Evolutionary conservation across 805 yeast genomes (phyloP).

Genomic region (Limtongia smithiae): DNA sequence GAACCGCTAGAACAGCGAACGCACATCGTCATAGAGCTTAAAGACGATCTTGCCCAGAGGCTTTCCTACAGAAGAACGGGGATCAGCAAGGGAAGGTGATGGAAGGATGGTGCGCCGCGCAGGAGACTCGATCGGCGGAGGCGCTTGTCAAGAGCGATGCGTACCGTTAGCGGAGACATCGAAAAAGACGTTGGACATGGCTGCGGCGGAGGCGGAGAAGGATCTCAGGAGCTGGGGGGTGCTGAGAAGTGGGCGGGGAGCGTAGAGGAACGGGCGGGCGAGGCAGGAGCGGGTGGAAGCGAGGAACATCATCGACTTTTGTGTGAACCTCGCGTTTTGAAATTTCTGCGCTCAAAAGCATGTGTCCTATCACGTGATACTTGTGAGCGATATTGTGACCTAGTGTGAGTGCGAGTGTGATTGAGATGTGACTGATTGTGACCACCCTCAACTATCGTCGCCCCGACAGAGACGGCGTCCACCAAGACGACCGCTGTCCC

Average conservation of each 20-base stretch:
- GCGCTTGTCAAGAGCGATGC: slow-evolving; percentile 22
- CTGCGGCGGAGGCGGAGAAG: slow-evolving; percentile 14
- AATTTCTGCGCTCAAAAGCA: too few relatives aligned
- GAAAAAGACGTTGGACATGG: slow-evolving; percentile 72
- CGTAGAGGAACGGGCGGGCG: background rate
- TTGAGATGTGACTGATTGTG: too few relatives aligned
- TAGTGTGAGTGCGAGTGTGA: too few relatives aligned
- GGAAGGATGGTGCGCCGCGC: background rate
- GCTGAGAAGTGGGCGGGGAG: background rate
- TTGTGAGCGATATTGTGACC: too few relatives aligned
- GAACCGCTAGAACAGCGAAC: background rate
- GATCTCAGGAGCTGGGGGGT: slow-evolving; percentile 7
- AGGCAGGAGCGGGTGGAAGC: background rate
- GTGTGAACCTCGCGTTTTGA: too few relatives aligned
- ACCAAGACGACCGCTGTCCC: background rate
- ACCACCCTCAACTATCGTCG: background rate
- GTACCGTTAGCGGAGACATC: slow-evolving; percentile 73
- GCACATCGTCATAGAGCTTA: slow-evolving; percentile 86
- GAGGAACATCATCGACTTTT: too few relatives aligned
- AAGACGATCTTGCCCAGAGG: slow-evolving; percentile 80
- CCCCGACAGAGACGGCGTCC: background rate
- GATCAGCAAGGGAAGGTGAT: background rate
- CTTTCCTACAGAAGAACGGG: slow-evolving; percentile 40
- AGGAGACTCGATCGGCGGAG: background rate
- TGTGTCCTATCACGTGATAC: too few relatives aligned